Conservation (phyloP, 2,329 filamentous ascomycete genomes). For the Paraconiothyrium brasiliense region DNA sequence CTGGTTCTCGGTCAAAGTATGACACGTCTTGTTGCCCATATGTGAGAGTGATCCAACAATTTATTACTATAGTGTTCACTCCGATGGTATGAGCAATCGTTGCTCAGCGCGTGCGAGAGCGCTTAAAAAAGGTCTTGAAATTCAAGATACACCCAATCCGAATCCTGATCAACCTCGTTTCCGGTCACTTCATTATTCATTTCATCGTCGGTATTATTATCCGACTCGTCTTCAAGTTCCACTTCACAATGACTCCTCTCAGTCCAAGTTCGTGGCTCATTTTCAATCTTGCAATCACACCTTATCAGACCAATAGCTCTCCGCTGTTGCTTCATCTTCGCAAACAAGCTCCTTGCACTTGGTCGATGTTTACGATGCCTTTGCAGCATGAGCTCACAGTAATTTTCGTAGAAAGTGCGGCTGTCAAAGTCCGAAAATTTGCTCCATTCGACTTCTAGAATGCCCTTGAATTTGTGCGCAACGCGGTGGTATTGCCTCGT, state of each 20-base stretch:
- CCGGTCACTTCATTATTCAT: neutral
- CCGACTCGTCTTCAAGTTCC: neutral
- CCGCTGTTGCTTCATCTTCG: neutral
- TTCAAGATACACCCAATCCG: neutral
- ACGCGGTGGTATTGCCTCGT: conserved; percentile 1
- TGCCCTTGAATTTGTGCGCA: neutral
- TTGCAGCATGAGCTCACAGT: neutral
- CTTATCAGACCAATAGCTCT: neutral
- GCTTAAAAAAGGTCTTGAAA: neutral
- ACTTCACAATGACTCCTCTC: neutral
- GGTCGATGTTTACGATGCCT: neutral
- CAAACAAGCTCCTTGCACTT: neutral
- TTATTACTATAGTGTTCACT: too few species aligned
- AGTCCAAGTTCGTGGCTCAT: neutral
- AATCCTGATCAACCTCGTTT: neutral
- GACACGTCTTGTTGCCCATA: too few species aligned
- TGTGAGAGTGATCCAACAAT: too few species aligned
- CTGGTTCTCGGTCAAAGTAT: too few species aligned
- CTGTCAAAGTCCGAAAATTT: neutral
- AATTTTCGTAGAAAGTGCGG: neutral
- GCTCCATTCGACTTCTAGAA: neutral
- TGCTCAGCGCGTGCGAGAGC: neutral
- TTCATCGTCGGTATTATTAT: neutral
- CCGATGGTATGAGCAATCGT: neutral
- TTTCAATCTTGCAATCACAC: neutral